Evolutionary conservation across 768 basidiomycete genomes (phyloP).

Genomic region (Hemileccinum impolitum): DNA sequence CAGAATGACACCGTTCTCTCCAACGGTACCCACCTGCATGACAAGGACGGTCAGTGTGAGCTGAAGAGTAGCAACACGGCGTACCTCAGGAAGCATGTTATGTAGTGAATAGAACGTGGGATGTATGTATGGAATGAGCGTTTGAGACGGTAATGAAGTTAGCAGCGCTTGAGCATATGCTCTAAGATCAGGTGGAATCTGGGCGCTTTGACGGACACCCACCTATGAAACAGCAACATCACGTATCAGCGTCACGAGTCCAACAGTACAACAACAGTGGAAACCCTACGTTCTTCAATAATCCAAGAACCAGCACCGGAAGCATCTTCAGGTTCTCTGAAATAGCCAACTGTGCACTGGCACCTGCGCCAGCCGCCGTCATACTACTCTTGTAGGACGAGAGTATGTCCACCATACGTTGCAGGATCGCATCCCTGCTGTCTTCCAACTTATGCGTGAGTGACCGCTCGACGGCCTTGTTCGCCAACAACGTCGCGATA

Average conservation of each 20-base stretch:
- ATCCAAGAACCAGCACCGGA: constrained; percentile 82
- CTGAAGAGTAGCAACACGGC: constrained; percentile 9
- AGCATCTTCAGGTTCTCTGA: constrained; percentile 94
- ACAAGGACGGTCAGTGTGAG: constrained; percentile 1
- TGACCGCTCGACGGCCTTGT: constrained; percentile 90
- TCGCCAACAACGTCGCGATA: constrained; percentile 77
- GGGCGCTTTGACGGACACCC: constrained; percentile 91
- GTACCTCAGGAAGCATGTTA: constrained; percentile 90
- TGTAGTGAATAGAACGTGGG: constrained; percentile 95
- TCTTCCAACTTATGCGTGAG: constrained; percentile 87
- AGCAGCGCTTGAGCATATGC: constrained; percentile 93
- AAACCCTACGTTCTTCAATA: constrained; percentile 84
- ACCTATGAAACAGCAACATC: constrained; percentile 46
- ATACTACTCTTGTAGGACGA: constrained; percentile 92
- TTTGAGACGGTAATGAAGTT: constrained; percentile 86
- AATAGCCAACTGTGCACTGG: constrained; percentile 89
- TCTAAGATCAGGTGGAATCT: constrained; percentile 94
- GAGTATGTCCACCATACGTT: constrained; percentile 82
- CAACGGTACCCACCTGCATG: constrained; percentile 81
- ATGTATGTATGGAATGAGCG: constrained; percentile 91
- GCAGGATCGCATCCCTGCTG: constrained; percentile 77
- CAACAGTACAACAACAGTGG: background rate
- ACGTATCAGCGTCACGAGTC: background rate
- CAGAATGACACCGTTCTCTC: constrained; percentile 83
- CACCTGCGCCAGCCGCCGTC: constrained; percentile 90